Evolutionary conservation across 2,329 filamentous ascomycete species (phyloP).

Genomic region (Pleomassaria siparia): DNA sequence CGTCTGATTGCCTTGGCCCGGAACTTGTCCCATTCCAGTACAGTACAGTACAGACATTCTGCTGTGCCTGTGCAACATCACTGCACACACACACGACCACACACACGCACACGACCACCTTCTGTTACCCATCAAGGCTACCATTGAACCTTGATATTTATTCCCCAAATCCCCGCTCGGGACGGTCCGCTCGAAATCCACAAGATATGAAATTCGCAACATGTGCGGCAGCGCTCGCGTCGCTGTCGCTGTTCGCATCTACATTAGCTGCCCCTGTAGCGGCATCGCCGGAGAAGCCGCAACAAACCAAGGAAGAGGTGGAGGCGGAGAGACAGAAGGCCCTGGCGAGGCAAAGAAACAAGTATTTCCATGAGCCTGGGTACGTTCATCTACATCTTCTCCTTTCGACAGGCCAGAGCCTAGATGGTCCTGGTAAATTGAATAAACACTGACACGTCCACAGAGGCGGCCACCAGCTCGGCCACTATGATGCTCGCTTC

Average conservation of each 20-base stretch:
- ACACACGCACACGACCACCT: no score
- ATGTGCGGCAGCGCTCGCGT: conserved; percentile 22
- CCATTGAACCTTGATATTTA: conserved; percentile 1
- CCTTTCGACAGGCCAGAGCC: not conserved
- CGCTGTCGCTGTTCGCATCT: conserved; percentile 20
- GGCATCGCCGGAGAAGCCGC: not conserved
- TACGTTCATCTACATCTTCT: conserved; percentile 20
- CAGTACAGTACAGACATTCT: no score
- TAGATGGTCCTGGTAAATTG: not conserved
- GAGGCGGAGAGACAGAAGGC: conserved; percentile 5
- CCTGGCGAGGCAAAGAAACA: conserved; percentile 19
- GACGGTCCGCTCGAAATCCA: not conserved
- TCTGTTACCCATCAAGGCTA: no score
- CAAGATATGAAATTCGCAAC: conserved; percentile 29
- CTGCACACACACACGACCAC: no score
- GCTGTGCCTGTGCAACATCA: no score
- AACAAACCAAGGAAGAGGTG: not conserved
- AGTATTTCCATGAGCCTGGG: conserved; percentile 45
- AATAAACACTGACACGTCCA: conserved; percentile 12
- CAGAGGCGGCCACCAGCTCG: conserved; percentile 55
- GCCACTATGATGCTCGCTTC: conserved; percentile 75
- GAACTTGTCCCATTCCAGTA: no score
- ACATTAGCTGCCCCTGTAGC: conserved; percentile 24
- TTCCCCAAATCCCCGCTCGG: not conserved
- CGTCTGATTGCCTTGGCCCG: no score